Percentiles rank a stretch among this genome's conserved stretches.
These are phyloP conservation scores for Fraxinus pennsylvanica DNA, from an alignment of 257 asterid species.

Conservation along the genomic window DNA sequence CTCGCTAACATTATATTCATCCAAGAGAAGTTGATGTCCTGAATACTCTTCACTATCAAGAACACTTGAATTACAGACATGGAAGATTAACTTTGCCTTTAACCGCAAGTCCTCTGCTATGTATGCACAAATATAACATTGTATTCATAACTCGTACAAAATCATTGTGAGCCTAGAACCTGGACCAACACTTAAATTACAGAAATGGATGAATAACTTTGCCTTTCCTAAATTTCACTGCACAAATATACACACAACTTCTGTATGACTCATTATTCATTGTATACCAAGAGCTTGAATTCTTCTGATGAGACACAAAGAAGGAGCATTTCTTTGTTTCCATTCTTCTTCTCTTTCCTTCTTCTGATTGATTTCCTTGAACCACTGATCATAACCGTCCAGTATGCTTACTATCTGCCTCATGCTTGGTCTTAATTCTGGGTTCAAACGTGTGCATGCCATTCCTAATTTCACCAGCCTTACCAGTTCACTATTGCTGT, in stretches of 20 bases:
- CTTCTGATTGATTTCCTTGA: slow-evolving; percentile 37
- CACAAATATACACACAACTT: slow-evolving; percentile 1
- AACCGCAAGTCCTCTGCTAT: not conserved
- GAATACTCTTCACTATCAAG: slow-evolving; percentile 6
- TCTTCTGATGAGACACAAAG: slow-evolving; percentile 64
- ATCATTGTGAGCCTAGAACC: slow-evolving; percentile 58
- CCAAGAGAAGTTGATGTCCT: not conserved
- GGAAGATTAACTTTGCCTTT: not conserved
- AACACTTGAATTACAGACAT: not conserved
- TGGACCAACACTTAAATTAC: slow-evolving; percentile 34
- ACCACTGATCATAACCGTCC: slow-evolving; percentile 80
- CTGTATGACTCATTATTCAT: not conserved
- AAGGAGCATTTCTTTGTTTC: slow-evolving; percentile 64
- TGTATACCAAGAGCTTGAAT: slow-evolving; percentile 80
- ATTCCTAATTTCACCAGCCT: slow-evolving; percentile 74
- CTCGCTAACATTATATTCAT: not conserved
- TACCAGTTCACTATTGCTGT: slow-evolving; percentile 51
- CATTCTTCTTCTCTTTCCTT: slow-evolving; percentile 63
- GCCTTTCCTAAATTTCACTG: not conserved
- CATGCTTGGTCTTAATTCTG: slow-evolving; percentile 70
- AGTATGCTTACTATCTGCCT: slow-evolving; percentile 81
- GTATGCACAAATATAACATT: slow-evolving; percentile 9
- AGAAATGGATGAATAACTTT: not conserved
- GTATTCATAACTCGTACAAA: not conserved
- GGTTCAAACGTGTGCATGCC: slow-evolving; percentile 72